Percentiles rank a stretch among this genome's conserved stretches.
These are phyloP conservation scores for Discostella stelligeroides DNA, from an alignment of 108 stramenopile genomes.

Conservation along the genomic window DNA sequence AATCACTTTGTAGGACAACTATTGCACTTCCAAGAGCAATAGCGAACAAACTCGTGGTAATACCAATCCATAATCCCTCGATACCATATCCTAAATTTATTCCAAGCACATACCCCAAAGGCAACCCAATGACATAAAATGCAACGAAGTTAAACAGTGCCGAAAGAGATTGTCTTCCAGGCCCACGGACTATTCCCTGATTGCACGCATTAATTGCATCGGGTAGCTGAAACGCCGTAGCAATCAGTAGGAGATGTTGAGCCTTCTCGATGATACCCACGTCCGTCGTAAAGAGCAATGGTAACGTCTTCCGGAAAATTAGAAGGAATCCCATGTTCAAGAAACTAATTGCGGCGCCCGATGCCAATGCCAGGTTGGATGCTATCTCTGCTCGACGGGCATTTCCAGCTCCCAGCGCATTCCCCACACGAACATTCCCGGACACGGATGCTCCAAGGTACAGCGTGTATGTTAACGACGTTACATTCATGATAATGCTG, in stretches of 20 bases:
- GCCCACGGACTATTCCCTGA: conserved; percentile 43
- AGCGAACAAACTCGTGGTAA: conserved; percentile 24
- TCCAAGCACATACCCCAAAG: conserved; percentile 37
- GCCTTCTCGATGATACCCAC: conserved; percentile 29
- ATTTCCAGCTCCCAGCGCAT: conserved; percentile 55
- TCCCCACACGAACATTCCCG: conserved; percentile 50
- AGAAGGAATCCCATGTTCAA: conserved; percentile 31
- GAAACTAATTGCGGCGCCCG: conserved; percentile 13
- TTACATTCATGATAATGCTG: conserved; percentile 38
- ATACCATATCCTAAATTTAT: conserved; percentile 16
- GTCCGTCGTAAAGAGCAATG: conserved; percentile 45
- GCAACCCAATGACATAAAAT: conserved; percentile 50
- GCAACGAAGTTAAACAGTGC: conserved; percentile 49
- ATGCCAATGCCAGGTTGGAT: conserved; percentile 20
- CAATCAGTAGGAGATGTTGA: conserved; percentile 32
- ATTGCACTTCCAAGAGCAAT: conserved; percentile 16
- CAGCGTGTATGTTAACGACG: conserved; percentile 37
- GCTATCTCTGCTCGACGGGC: conserved; percentile 39
- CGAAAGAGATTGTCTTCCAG: conserved; percentile 36
- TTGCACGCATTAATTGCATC: conserved; percentile 40
- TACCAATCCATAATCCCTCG: conserved; percentile 41
- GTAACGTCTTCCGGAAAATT: conserved; percentile 27
- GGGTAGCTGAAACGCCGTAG: conserved; percentile 46
- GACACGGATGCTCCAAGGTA: conserved; percentile 37
- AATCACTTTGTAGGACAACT: conserved; percentile 37